A percentile compares a stretch with the other conserved stretches of the same genome.
Evolutionary conservation across 352 stramenopile genomes (phyloP).

Genomic region (Pythium pectinolyticum): DNA sequence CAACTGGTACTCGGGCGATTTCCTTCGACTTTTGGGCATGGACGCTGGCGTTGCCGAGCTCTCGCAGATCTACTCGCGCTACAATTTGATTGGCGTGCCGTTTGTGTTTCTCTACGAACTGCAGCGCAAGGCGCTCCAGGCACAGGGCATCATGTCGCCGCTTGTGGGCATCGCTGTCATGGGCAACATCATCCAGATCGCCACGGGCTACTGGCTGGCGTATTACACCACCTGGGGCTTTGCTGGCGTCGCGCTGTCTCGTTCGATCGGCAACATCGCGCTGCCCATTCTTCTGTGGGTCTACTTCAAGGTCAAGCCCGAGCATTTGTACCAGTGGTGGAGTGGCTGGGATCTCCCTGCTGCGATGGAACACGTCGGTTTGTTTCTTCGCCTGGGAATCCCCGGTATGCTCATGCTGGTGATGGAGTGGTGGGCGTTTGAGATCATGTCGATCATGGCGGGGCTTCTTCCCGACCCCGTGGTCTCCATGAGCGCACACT

Average conservation of each 20-base stretch:
- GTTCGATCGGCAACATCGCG: constrained; percentile 54
- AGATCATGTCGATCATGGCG: constrained; percentile 70
- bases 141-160: constrained; percentile 61
- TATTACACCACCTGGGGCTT: constrained; percentile 76
- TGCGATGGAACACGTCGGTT: constrained; percentile 44
- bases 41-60: constrained; percentile 44
- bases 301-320: constrained; percentile 48
- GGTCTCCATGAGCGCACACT: constrained; percentile 68
- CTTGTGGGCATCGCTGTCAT: constrained; percentile 56
- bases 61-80: constrained; percentile 49
- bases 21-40: constrained; percentile 55
- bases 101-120: constrained; percentile 50
- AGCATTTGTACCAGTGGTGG: constrained; percentile 55
- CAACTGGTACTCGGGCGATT: constrained; percentile 50
- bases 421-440: constrained; percentile 81
- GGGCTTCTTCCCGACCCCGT: constrained; percentile 64
- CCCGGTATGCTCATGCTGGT: constrained; percentile 67
- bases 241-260: constrained; percentile 68
- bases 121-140: constrained; percentile 60
- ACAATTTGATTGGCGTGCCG: constrained; percentile 22
- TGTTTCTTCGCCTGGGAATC: constrained; percentile 68
- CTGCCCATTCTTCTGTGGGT: constrained; percentile 53
- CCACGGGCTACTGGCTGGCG: constrained; percentile 66
- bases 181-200: constrained; percentile 57
- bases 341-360: constrained; percentile 56